A percentile compares a stretch with the other conserved stretches of the same genome.
These are phyloP conservation scores for Microdochium trichocladiopsis DNA, from an alignment of 2,329 filamentous ascomycete species.

Conservation along the genomic window DNA sequence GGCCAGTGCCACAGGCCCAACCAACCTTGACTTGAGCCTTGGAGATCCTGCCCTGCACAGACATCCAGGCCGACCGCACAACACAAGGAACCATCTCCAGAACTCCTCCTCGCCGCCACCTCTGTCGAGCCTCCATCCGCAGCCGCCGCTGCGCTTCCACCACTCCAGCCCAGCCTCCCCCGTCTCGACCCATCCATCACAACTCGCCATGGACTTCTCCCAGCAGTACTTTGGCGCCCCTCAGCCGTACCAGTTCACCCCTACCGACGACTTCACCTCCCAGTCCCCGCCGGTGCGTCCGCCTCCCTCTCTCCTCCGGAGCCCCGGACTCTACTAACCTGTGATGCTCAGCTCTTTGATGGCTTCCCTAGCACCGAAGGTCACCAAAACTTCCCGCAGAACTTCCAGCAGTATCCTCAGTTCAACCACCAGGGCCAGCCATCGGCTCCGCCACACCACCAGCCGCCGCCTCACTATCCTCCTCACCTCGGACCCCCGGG, in stretches of 20 bases:
- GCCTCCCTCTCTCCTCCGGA: neutral
- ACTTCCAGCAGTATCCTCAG: constrained; percentile 36
- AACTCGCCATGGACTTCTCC: neutral
- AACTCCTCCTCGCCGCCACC: neutral
- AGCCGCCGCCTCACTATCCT: constrained; percentile 11
- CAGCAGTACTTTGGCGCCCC: neutral
- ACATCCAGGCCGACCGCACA: too few relatives aligned
- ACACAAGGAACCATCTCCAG: too few relatives aligned
- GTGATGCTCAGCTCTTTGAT: neutral
- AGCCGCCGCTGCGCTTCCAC: neutral
- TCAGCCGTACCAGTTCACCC: neutral
- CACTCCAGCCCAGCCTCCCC: neutral
- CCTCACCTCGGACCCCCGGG: constrained; percentile 26
- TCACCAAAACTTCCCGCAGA: constrained; percentile 6
- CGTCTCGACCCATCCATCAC: neutral
- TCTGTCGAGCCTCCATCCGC: neutral
- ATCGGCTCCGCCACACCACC: constrained; percentile 6
- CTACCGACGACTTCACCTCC: neutral
- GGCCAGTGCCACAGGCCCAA: too few relatives aligned
- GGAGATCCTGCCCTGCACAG: too few relatives aligned
- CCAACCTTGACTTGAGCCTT: too few relatives aligned
- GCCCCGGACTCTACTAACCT: neutral
- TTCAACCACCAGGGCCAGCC: constrained; percentile 29
- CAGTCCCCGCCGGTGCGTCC: neutral
- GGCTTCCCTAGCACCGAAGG: neutral